Percentiles rank a stretch among this genome's conserved stretches.
phyloP scores from a whole-genome alignment of 2,329 filamentous ascomycete species.

The Talaromyces sp. region DNA sequence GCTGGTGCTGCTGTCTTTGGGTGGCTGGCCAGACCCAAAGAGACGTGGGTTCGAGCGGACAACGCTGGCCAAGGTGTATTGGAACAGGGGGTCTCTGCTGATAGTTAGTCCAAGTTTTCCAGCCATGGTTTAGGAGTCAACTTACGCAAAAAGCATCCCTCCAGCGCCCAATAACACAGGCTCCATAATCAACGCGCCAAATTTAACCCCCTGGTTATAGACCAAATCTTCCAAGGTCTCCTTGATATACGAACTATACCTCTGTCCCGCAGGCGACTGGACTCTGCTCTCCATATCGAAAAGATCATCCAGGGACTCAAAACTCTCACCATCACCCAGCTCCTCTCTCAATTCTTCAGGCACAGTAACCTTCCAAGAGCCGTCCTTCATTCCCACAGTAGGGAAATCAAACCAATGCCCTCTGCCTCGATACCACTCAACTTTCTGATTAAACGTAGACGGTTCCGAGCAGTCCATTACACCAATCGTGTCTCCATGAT shows the following conservation, averaged over 20 bases:
- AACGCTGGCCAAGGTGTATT: slow-evolving; percentile 62
- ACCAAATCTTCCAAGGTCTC: slow-evolving; percentile 50
- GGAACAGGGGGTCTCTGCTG: slow-evolving; percentile 71
- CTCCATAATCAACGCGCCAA: slow-evolving; percentile 75
- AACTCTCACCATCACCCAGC: slow-evolving; percentile 41
- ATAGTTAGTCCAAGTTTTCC: not conserved
- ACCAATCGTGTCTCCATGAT: slow-evolving; percentile 83
- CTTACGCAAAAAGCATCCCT: slow-evolving; percentile 75
- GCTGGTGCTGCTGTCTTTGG: slow-evolving; percentile 12
- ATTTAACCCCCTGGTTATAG: slow-evolving; percentile 54
- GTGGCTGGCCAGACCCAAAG: slow-evolving; percentile 37
- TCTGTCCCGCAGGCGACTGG: slow-evolving; percentile 38
- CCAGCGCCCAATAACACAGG: slow-evolving; percentile 76
- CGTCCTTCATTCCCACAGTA: slow-evolving; percentile 60
- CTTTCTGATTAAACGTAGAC: slow-evolving; percentile 70
- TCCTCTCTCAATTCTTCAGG: slow-evolving; percentile 46
- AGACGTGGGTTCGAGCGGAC: slow-evolving; percentile 57
- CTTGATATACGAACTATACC: slow-evolving; percentile 59
- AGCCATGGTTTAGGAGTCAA: slow-evolving; percentile 11
- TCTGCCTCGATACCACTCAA: slow-evolving; percentile 77
- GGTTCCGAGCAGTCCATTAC: slow-evolving; percentile 83
- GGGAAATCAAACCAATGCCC: slow-evolving; percentile 81
- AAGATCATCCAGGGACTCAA: slow-evolving; percentile 50
- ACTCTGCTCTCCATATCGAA: slow-evolving; percentile 56
- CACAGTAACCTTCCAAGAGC: slow-evolving; percentile 60